Percentiles rank a stretch among this genome's conserved stretches.
Evolutionary conservation across 805 yeast genomes (phyloP).

Genomic region (Zygoascus ofunaensis): DNA sequence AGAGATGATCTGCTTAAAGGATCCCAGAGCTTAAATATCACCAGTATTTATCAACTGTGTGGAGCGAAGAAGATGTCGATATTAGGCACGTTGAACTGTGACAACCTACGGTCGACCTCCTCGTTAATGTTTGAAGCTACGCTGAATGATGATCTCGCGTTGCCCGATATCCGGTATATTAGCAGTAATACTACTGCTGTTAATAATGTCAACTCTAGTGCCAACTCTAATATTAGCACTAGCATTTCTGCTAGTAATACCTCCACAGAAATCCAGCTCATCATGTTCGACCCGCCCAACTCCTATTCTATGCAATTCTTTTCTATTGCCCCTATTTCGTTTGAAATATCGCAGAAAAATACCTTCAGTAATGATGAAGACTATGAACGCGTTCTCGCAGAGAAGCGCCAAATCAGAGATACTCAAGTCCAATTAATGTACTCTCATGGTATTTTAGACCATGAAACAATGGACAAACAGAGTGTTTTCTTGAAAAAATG

Average conservation of each 20-base stretch:
- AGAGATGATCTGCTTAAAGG: constrained; percentile 15
- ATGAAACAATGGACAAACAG: constrained; percentile 1
- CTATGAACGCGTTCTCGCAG: constrained; percentile 25
- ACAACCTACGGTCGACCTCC: neutral
- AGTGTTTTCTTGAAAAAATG: constrained; percentile 15
- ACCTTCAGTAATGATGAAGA: constrained; percentile 19
- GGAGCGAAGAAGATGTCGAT: constrained; percentile 17
- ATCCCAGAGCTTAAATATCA: constrained; percentile 9
- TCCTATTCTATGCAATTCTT: constrained; percentile 65
- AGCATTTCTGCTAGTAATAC: neutral
- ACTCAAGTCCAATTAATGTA: constrained; percentile 16
- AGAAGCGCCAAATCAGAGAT: constrained; percentile 12
- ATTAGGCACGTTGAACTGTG: constrained; percentile 15
- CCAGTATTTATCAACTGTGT: constrained; percentile 13
- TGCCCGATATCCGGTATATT: too few relatives aligned
- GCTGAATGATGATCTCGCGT: constrained; percentile 8
- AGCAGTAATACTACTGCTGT: too few relatives aligned
- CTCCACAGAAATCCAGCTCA: constrained; percentile 22
- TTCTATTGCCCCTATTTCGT: constrained; percentile 61
- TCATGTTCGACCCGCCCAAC: constrained; percentile 64
- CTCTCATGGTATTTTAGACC: constrained; percentile 16
- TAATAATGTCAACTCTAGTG: too few relatives aligned
- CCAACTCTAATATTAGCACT: too few relatives aligned
- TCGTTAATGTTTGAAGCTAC: constrained; percentile 4
- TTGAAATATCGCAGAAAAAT: constrained; percentile 34